Percentiles rank a stretch among this genome's conserved stretches.
Evolutionary conservation across 495 filamentous ascomycete species (phyloP).

Genomic region (Neurospora intermedia): DNA sequence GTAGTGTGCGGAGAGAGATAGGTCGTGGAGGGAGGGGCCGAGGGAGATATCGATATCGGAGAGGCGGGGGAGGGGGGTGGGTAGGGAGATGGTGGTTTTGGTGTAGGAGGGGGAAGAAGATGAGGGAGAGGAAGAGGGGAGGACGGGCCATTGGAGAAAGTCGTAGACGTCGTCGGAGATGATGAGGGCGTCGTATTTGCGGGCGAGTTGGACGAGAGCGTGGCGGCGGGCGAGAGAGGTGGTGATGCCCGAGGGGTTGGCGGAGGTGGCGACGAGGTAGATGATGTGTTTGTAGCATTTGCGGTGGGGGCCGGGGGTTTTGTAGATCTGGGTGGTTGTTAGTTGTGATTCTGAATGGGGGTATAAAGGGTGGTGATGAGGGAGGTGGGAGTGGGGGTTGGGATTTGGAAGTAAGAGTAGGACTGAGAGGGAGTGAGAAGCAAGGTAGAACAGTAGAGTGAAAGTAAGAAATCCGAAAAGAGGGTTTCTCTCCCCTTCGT

Average conservation of each 20-base stretch:
- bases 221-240: slow-evolving; percentile 53
- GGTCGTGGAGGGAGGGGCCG: slow-evolving; percentile 30
- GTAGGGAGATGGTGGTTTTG: neutral
- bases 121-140: slow-evolving; percentile 3
- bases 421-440: neutral
- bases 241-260: slow-evolving; percentile 69
- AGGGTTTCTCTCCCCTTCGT: neutral
- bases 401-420: neutral
- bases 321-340: slow-evolving; percentile 15
- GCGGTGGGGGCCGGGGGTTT: slow-evolving; percentile 25
- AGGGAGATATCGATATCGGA: slow-evolving; percentile 60
- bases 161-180: slow-evolving; percentile 92
- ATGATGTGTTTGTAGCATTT: slow-evolving; percentile 77
- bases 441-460: neutral
- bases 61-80: slow-evolving; percentile 47
- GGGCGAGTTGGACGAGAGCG: slow-evolving; percentile 54
- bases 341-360: neutral
- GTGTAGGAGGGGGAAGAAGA: neutral
- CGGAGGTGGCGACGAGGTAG: slow-evolving; percentile 73
- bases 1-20: neutral
- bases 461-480: neutral
- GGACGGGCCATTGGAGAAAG: slow-evolving; percentile 59
- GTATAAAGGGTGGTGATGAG: neutral
- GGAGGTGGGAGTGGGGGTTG: neutral
- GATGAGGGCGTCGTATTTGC: slow-evolving; percentile 63